Conservation (phyloP, 2,329 filamentous ascomycete genomes). For the Colletotrichum filicis region DNA sequence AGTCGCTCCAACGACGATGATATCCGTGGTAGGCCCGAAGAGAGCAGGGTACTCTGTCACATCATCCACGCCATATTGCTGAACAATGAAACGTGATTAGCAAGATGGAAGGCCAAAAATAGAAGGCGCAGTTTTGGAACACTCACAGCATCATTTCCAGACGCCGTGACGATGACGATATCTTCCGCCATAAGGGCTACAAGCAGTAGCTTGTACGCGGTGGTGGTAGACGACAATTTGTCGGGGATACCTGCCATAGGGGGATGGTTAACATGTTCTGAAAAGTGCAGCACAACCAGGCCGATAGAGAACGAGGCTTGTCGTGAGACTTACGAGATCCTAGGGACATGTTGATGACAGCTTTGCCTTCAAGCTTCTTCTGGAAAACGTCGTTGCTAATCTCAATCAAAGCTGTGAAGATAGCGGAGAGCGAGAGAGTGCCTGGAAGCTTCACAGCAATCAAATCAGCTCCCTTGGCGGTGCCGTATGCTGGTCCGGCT, state of each 20-base stretch:
- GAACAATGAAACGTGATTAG: too few species aligned
- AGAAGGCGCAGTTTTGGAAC: too few species aligned
- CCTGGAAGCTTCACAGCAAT: background rate
- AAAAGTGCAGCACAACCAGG: background rate
- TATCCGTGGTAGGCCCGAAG: slow-evolving; percentile 1
- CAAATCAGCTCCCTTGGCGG: slow-evolving; percentile 19
- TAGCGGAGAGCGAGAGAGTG: background rate
- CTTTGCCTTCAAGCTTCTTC: slow-evolving; percentile 7
- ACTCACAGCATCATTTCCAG: slow-evolving; percentile 12
- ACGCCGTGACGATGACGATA: slow-evolving; percentile 11
- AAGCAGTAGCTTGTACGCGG: slow-evolving; percentile 1
- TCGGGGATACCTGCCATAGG: background rate
- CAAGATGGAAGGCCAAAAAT: too few species aligned
- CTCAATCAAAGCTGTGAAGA: background rate
- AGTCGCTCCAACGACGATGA: slow-evolving; percentile 26
- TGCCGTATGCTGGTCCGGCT: slow-evolving; percentile 8
- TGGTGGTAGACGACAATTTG: background rate
- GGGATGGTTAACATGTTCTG: background rate
- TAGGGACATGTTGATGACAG: background rate
- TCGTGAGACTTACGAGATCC: background rate
- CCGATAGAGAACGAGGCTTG: too few species aligned
- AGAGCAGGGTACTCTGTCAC: slow-evolving; percentile 11
- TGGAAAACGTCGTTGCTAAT: slow-evolving; percentile 4
- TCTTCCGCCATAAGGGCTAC: slow-evolving; percentile 14
- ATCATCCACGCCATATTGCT: background rate